Evolutionary conservation across 225 moss, liverwort and hornwort genomes (phyloP).

Genomic region (Polytrichum commune): DNA sequence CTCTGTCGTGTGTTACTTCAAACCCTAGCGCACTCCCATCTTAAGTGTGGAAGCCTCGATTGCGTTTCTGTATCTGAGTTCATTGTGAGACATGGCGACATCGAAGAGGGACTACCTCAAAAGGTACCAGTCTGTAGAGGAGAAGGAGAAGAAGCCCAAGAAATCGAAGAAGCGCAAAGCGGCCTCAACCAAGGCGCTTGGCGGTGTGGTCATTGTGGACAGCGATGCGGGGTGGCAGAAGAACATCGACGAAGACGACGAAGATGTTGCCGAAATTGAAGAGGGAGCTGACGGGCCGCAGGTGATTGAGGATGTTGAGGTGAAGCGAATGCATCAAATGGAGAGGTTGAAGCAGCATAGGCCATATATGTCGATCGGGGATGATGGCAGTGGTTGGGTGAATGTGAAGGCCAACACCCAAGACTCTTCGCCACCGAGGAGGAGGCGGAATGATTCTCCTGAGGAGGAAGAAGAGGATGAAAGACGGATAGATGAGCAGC

Average conservation of each 20-base stretch:
- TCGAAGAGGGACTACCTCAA: conserved; percentile 76
- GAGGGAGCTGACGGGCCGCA: conserved; percentile 68
- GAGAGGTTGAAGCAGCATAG: conserved; percentile 71
- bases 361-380: conserved; percentile 84
- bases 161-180: conserved; percentile 54
- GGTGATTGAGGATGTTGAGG: conserved; percentile 93
- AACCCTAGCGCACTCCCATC: too few relatives aligned
- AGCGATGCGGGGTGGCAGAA: conserved; percentile 75
- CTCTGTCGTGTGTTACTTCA: too few relatives aligned
- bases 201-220: conserved; percentile 74
- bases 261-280: conserved; percentile 54
- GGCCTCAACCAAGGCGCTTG: conserved; percentile 20
- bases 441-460: conserved; percentile 20
- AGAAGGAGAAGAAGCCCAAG: conserved; percentile 39
- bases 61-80: too few relatives aligned
- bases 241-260: conserved; percentile 46
- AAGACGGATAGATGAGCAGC: not conserved
- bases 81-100: conserved; percentile 38
- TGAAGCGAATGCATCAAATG: conserved; percentile 91
- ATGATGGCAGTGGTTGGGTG: conserved; percentile 95
- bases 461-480: not conserved
- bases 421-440: conserved; percentile 28
- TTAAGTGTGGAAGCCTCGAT: too few relatives aligned
- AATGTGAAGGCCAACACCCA: conserved; percentile 44
- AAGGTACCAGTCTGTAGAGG: conserved; percentile 47